Percentiles rank a stretch among this genome's conserved stretches.
Conservation (phyloP, 2,329 filamentous ascomycete genomes). For the Cucurbitaria berberidis region DNA sequence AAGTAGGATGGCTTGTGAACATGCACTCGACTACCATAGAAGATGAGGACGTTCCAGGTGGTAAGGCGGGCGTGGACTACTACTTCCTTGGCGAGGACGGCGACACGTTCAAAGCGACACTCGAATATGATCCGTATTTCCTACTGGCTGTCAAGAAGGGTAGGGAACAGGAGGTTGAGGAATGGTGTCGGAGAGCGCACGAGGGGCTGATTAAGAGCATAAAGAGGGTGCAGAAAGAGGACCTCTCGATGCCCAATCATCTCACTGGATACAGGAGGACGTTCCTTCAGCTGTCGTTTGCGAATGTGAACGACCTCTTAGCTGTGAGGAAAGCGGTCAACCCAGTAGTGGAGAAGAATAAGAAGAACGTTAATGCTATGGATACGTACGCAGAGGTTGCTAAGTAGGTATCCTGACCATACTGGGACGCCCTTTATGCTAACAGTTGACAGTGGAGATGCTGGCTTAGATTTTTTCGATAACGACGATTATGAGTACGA, state of each 20-base stretch:
- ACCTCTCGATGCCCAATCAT: constrained; percentile 94
- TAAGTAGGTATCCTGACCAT: constrained; percentile 60
- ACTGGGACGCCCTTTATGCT: constrained; percentile 7
- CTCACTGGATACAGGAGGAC: constrained; percentile 87
- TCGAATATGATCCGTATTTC: constrained; percentile 98
- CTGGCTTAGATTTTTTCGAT: constrained; percentile 94
- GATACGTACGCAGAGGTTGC: constrained; percentile 98
- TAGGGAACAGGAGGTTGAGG: constrained; percentile 90
- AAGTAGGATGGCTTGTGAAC: constrained; percentile 92
- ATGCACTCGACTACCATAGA: constrained; percentile 88
- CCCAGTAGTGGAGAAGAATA: constrained; percentile 95
- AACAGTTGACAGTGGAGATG: constrained; percentile 65
- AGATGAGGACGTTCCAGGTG: constrained; percentile 82
- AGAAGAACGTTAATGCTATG: constrained; percentile 94
- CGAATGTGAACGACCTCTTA: constrained; percentile 85
- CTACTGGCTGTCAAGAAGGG: constrained; percentile 87
- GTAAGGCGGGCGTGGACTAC: constrained; percentile 89
- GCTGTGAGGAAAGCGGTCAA: constrained; percentile 82
- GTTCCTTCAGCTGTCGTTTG: constrained; percentile 85
- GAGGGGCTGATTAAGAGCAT: constrained; percentile 84
- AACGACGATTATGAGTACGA: constrained; percentile 79
- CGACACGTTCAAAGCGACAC: constrained; percentile 90
- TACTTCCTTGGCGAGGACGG: constrained; percentile 84
- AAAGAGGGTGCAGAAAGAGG: constrained; percentile 84
- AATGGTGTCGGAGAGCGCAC: constrained; percentile 82